Percentiles rank a stretch among this genome's conserved stretches.
Conservation (phyloP, 495 filamentous ascomycete genomes). For the Oleoguttula mirabilis region DNA sequence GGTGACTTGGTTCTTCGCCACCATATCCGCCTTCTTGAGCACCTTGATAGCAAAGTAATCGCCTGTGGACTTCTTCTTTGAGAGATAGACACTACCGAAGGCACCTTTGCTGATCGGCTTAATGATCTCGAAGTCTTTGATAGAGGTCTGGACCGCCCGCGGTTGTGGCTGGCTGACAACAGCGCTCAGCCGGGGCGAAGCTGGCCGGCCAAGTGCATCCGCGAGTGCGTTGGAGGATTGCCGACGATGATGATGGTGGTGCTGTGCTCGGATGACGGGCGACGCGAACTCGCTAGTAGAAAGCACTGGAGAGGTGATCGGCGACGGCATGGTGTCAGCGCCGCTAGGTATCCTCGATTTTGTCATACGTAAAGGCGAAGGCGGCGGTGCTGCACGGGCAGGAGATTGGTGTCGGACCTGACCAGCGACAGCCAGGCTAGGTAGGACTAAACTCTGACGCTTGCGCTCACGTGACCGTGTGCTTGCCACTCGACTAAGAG, state of each 20-base stretch:
- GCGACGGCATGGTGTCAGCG: conserved; percentile 67
- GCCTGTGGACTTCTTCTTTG: conserved; percentile 95
- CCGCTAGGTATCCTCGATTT: conserved; percentile 71
- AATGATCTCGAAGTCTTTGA: conserved; percentile 99
- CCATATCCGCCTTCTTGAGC: conserved; percentile 97
- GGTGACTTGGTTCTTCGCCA: conserved; percentile 97
- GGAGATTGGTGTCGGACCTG: conserved; percentile 80
- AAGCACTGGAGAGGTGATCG: conserved; percentile 77
- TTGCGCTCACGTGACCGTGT: conserved; percentile 54
- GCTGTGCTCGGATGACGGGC: conserved; percentile 42
- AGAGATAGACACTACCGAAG: conserved; percentile 93
- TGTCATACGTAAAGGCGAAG: conserved; percentile 74
- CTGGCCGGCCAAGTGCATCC: conserved; percentile 46
- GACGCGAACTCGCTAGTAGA: conserved; percentile 69
- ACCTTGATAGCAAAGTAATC: conserved; percentile 99
- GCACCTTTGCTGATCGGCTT: conserved; percentile 98
- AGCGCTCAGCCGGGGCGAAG: conserved; percentile 67
- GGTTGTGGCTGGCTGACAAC: conserved; percentile 53
- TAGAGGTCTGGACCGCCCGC: conserved; percentile 79
- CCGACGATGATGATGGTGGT: conserved; percentile 59
- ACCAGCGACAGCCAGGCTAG: conserved; percentile 46
- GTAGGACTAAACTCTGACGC: conserved; percentile 68
- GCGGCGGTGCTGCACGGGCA: conserved; percentile 53
- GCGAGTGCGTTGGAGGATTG: conserved; percentile 86
- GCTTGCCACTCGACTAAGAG: conserved; percentile 55